Conservation (phyloP, 306 rosid species). For the Dalbergia oliveri region DNA sequence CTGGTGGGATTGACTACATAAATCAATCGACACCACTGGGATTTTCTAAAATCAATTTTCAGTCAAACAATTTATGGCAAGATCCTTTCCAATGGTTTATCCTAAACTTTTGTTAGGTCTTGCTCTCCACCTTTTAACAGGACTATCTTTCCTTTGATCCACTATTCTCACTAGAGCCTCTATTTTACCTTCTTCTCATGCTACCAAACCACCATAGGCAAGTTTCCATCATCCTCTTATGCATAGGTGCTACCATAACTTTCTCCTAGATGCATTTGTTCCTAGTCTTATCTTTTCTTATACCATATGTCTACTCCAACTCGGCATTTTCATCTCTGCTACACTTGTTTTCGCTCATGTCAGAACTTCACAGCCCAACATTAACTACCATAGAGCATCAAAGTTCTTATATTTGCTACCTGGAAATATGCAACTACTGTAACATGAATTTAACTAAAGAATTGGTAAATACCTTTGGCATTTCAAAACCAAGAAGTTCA, state of each 20-base stretch:
- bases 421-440: constrained; percentile 5
- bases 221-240: not conserved
- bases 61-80: not conserved
- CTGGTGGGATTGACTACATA: not conserved
- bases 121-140: not conserved
- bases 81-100: not conserved
- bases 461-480: constrained; percentile 71
- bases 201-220: not conserved
- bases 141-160: not conserved
- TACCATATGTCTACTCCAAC: not conserved
- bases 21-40: not conserved
- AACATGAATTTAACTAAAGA: constrained; percentile 37
- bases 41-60: not conserved
- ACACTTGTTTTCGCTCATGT: constrained; percentile 10
- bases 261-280: not conserved
- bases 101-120: not conserved
- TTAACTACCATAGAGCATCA: constrained; percentile 1
- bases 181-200: not conserved
- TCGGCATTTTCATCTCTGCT: constrained; percentile 31
- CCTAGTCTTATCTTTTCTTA: constrained; percentile 1
- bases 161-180: not conserved
- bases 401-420: not conserved
- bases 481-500: constrained; percentile 94
- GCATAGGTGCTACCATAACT: not conserved
- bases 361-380: not conserved